phyloP scores from a whole-genome alignment of 2,329 filamentous ascomycete species.

The Aureobasidium sp. region DNA sequence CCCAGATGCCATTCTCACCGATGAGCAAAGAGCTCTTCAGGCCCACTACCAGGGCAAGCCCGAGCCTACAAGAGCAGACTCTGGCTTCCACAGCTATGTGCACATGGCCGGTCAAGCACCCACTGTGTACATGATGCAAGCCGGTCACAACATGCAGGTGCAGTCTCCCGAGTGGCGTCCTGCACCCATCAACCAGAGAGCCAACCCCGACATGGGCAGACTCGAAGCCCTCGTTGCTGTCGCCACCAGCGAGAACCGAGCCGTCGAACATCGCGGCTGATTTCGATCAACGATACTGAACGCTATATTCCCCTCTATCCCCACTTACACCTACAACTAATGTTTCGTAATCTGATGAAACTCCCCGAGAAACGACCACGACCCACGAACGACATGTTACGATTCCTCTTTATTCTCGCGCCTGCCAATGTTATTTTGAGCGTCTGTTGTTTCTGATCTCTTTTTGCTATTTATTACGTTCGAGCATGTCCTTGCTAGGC shows the following conservation, averaged over 20 bases:
- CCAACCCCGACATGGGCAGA: slow-evolving; percentile 44
- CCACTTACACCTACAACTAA: background rate
- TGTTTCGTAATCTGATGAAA: slow-evolving; percentile 5
- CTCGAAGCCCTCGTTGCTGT: slow-evolving; percentile 58
- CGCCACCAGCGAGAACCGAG: slow-evolving; percentile 47
- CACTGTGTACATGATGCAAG: slow-evolving; percentile 25
- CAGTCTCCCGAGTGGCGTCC: slow-evolving; percentile 22
- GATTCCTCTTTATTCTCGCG: background rate
- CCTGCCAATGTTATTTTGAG: background rate
- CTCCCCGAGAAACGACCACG: background rate
- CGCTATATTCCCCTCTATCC: background rate
- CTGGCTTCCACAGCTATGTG: slow-evolving; percentile 25
- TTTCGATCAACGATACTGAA: background rate
- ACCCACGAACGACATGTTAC: background rate
- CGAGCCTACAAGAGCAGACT: slow-evolving; percentile 26
- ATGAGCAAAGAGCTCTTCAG: slow-evolving; percentile 33
- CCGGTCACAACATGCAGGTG: slow-evolving; percentile 24
- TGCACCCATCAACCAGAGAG: slow-evolving; percentile 22
- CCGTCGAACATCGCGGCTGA: slow-evolving; percentile 10
- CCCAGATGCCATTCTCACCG: slow-evolving; percentile 29
- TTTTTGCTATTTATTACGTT: background rate
- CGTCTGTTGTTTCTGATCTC: background rate
- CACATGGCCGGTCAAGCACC: slow-evolving; percentile 15
- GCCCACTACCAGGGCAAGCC: slow-evolving; percentile 25
- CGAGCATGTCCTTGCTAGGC: background rate